Base-by-base conservation (phyloP, 2,329 filamentous ascomycete species). In the Aspergillus amoenus region DNA sequence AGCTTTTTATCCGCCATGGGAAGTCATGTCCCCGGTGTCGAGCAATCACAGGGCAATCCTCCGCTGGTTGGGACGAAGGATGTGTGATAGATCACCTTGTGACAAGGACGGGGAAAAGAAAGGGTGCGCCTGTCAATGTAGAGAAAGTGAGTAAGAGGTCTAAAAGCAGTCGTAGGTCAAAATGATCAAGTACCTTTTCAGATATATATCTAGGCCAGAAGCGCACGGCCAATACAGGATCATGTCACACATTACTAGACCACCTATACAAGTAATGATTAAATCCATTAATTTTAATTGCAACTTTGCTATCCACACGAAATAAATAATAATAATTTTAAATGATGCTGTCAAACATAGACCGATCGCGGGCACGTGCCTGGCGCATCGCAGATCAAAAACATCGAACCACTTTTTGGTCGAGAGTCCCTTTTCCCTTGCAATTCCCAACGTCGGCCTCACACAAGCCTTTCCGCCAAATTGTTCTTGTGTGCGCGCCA, bases 81-180 rank as follows among this genome's bases (percentile, higher is more conserved):
- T 89, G 86, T 73, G 80, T 82, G 8, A 86, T 88, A 67, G 86
- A 88, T 51, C 82, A 87, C 67, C 69, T 88, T 37, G 82, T 87
- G 4, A 81, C 73, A 55, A 74, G 84, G 52, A 81, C 77, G n/a
- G 84, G 83, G 7, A 79, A 76, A 57, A 81, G 81, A 51, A 78
- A 77, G 52, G 64, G 61, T 13, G 59, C 18, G 34, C 11, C 6
- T 24, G 46, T 39, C 21, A 13, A 18, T 8, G 5, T 17, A 9
- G 34, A 40, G 9, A 53, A 53, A 15, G 50, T 12, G 5, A 46
- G 32, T 13, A 47, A 27, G 9, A 34, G 34, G 39, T 21, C 39
- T 5, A 51, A 41, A 39, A 21, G 9, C 9, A 40, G 32, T 13
- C 40, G 18, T 5, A 22, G 34, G 39, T 21, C 39, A 2, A 51